Evolutionary conservation across 108 stramenopile genomes (phyloP), one percentile per base, ranked within the genome.

Genomic region (Stephanodiscus minutulus): DNA sequence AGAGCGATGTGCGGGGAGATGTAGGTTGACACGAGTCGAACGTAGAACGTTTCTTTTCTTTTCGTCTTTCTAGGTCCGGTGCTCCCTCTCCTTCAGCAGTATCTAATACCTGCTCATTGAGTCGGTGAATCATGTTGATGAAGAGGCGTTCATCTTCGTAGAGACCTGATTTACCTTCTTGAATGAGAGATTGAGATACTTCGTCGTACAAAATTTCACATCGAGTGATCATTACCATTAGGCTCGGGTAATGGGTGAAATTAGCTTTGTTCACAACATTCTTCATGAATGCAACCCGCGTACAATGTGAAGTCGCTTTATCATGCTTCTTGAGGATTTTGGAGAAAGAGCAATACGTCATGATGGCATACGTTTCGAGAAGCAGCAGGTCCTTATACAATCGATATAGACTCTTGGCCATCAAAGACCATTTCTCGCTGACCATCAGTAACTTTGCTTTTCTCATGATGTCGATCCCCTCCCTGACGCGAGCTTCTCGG

Each of bases 321-420:
- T 99, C 98, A 81, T 99, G 98, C 83, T 99, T 99, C 86, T 99
- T 99, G 54, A 99, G 82, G 55, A 98, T 97, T 84, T 99, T 99
- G 61, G 80, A 92, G 83, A 97, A 97, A 50, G 89, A 88, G 74
- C 96, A 97, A 76, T 97, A 99, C 21, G 96, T 99, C 96, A 99
- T 98, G 66, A 99, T 97, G 24, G 98, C 97, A 69, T 87, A 99
- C 33, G 96, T 98, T 72, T 99, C 98, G 37, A 99, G 88, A 50
- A 98, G 79, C 37, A 99, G 82, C 37, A 99, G 79, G 74, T 98
- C 96, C 68, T 92, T 96, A 77, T 99, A 97, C 29, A 94, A 68
- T 31, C 90, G 59, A 65, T 96, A 93, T 43, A 90, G 85, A 56
- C 90, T 89, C 70, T 96, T 97, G 22, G 95, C 95, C 83, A 91